Evolutionary conservation across 2,329 filamentous ascomycete genomes (phyloP).

Genomic region (Bipolaris victoriae): DNA sequence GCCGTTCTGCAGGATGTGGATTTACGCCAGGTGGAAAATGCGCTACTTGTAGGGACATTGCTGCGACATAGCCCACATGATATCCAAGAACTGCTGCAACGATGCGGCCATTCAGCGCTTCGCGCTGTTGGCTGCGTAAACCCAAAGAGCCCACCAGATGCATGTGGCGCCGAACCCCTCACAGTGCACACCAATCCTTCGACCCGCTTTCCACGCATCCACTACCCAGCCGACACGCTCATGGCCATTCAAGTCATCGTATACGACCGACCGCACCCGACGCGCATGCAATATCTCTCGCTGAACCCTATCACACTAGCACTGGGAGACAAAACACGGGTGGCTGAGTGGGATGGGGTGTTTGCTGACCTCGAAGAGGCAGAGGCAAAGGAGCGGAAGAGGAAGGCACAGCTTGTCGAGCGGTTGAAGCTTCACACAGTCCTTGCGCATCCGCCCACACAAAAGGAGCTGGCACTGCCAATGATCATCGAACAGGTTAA

Average conservation of each 20-base stretch:
- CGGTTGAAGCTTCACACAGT: slow-evolving; percentile 91
- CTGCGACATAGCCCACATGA: slow-evolving; percentile 83
- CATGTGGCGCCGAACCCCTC: slow-evolving; percentile 72
- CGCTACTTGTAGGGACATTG: slow-evolving; percentile 80
- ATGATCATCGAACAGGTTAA: slow-evolving; percentile 93
- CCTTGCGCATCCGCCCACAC: slow-evolving; percentile 73
- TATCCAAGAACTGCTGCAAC: slow-evolving; percentile 77
- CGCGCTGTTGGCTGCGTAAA: slow-evolving; percentile 88
- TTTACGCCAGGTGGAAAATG: slow-evolving; percentile 73
- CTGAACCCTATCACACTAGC: slow-evolving; percentile 86
- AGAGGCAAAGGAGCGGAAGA: slow-evolving; percentile 70
- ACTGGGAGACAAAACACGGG: slow-evolving; percentile 66
- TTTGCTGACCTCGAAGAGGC: slow-evolving; percentile 67
- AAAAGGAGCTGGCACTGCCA: slow-evolving; percentile 80
- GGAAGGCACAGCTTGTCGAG: slow-evolving; percentile 72
- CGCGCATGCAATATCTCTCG: slow-evolving; percentile 95
- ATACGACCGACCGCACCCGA: slow-evolving; percentile 84
- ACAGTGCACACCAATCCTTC: slow-evolving; percentile 61
- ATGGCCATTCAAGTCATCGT: slow-evolving; percentile 85
- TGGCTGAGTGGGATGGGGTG: slow-evolving; percentile 48
- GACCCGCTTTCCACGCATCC: slow-evolving; percentile 70
- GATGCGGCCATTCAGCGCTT: slow-evolving; percentile 83
- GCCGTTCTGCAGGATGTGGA: slow-evolving; percentile 90
- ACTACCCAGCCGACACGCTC: slow-evolving; percentile 67
- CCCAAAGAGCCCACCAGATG: slow-evolving; percentile 54